A percentile compares a stretch with the other conserved stretches of the same genome.
phyloP scores from a whole-genome alignment of 2,329 filamentous ascomycete genomes.

The Gnomoniopsis sp. region DNA sequence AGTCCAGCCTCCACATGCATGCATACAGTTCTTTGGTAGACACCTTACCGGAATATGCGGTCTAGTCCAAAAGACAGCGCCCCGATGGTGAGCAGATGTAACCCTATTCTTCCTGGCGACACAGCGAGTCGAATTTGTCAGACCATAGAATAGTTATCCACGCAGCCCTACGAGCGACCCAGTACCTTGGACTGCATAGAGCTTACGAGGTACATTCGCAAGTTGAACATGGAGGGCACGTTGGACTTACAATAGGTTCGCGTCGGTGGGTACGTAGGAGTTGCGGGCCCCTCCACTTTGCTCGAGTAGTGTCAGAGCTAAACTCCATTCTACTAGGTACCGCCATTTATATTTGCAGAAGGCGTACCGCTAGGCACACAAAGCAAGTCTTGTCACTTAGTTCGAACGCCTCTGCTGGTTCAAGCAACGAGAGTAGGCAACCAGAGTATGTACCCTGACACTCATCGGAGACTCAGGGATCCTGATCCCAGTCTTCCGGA shows the following conservation, averaged over 20 bases:
- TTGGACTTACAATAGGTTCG: not conserved
- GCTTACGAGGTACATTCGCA: not conserved
- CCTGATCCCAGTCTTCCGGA: not conserved
- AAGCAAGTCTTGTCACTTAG: not conserved
- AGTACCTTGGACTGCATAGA: not conserved
- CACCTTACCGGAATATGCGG: not conserved
- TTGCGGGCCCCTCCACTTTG: not conserved
- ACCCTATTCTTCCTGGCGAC: not conserved
- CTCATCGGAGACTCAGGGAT: not conserved
- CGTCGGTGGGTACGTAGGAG: not conserved
- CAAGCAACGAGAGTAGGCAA: not conserved
- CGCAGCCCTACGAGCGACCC: not conserved
- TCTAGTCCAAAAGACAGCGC: not conserved
- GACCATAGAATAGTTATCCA: not conserved
- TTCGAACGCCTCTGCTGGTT: not conserved
- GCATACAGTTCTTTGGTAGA: not conserved
- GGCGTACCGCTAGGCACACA: not conserved
- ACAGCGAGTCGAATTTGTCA: not conserved
- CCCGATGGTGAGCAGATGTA: not conserved
- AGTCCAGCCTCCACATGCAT: too few relatives aligned
- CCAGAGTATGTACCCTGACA: not conserved
- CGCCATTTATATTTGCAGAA: not conserved
- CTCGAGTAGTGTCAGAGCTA: not conserved
- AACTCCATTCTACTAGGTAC: not conserved
- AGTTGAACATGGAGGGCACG: too few relatives aligned